Evolutionary conservation across 768 basidiomycete species (phyloP), one percentile per base, ranked within the genome.

Genomic region (Pleurotus tuoliensis): DNA sequence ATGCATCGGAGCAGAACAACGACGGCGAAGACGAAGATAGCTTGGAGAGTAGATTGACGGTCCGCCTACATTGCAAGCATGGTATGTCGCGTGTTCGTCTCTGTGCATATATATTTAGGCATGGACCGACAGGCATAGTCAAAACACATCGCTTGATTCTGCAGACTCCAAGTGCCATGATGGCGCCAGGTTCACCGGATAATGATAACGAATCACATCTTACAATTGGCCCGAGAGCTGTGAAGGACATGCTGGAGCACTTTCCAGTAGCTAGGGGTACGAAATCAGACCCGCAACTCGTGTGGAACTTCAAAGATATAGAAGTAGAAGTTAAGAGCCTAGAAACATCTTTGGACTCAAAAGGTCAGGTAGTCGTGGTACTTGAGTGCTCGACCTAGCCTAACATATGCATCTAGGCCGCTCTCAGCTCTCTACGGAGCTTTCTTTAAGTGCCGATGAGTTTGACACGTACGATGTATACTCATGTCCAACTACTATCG

Each of bases 21-120:
- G 51, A 40, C 11, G 79, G 76, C 6, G 80, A 80, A 20, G 80
- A 80, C 16, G 63, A 67, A 8, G 88, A 91, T 60, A 75, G 80
- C 47, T 72, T 90, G 5, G 88, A 92, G 68, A 88, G 85, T 63
- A 86, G 79, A 63, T 72, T 93, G 52, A 76, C 89, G 27, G 73
- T 93, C 39, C 84, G 85, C 60, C 68, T 93, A 49, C 79, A 90
- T 62, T 94, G 92, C 69, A 92, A 93, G 74, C 88, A 92, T 61
- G 92, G 91, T 90, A 66, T 60, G 73, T 60, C 9, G 27, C 3
- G 24, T n/a, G 43, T 53, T 37, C 46, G 8, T 49, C 8, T 24
- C 18, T 47, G 15, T 18, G 25, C 9, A 22, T 22, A 38, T 11
- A 56, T 52, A 58, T 44, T 22, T 52, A 18, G 9, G 30, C 30